Percentiles rank a stretch among this genome's conserved stretches.
These are phyloP conservation scores for Paecilomyces niveus DNA, from an alignment of 2,329 filamentous ascomycete species.

Conservation along the genomic window DNA sequence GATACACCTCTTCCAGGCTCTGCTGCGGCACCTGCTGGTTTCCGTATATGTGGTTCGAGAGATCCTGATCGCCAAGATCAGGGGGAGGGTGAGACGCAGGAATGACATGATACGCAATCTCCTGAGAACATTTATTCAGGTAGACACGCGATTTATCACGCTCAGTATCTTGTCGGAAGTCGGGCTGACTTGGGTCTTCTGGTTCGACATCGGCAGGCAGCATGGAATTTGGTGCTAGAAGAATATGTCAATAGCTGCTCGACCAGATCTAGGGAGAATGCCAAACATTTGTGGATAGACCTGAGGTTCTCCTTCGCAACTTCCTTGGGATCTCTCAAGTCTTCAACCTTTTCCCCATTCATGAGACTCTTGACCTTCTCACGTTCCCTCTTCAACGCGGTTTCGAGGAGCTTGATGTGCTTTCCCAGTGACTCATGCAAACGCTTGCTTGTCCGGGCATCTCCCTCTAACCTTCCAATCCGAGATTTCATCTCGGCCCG, in stretches of 20 bases:
- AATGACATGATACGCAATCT: conserved; percentile 61
- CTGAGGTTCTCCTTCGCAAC: conserved; percentile 40
- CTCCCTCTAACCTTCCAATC: conserved; percentile 89
- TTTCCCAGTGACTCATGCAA: conserved; percentile 83
- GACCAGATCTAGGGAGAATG: not conserved
- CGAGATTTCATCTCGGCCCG: conserved; percentile 97
- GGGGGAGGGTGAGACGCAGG: conserved; percentile 56
- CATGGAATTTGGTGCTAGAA: conserved; percentile 38
- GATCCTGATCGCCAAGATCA: conserved; percentile 40
- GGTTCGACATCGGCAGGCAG: conserved; percentile 37
- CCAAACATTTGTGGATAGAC: conserved; percentile 29
- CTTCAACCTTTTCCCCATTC: conserved; percentile 47
- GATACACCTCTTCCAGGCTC: conserved; percentile 54
- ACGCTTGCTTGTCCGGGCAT: conserved; percentile 76
- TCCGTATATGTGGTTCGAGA: conserved; percentile 38
- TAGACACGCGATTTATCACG: conserved; percentile 58
- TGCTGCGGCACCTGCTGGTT: conserved; percentile 47
- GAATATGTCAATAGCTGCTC: not conserved
- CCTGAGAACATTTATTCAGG: conserved; percentile 59
- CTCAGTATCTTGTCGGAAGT: conserved; percentile 51
- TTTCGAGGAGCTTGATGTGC: conserved; percentile 83
- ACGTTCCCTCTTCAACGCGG: conserved; percentile 76
- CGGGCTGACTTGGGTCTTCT: conserved; percentile 37
- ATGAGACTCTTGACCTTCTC: conserved; percentile 55
- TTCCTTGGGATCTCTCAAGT: conserved; percentile 36